Base-by-base conservation (phyloP, 306 rosid species). In the Begonia masoniana region DNA sequence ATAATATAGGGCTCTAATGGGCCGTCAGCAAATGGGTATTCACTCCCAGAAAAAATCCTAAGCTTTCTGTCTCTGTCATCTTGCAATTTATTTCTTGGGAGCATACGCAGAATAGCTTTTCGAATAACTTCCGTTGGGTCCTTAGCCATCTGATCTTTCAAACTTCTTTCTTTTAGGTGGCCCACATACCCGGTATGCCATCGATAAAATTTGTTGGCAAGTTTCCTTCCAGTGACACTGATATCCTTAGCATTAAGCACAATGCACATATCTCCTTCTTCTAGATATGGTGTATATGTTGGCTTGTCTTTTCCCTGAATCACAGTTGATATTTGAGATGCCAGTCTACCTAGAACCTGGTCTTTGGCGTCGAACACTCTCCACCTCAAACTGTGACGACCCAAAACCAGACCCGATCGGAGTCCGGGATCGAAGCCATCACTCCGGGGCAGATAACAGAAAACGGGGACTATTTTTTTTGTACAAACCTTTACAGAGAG, bases 161-260 rank as follows among this genome's bases (percentile, higher is more conserved):
- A 71, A 48, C 59, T 83, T 71, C 97, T 83, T 76, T 83, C 62
- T 83, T 85, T 91, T 62, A 91, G 84, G 65, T 81, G 68, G 54
- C 97, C 97, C 15, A 85, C 66, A 57, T 91, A 91, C 80, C 97
- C 97, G 21, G 96, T 85, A 78, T 91, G 97, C 97, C 97, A 89
- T 60, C 73, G 70, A 77, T 85, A 85, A 67, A 83, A 59, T 78
- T 91, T 91, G 69, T 91, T 64, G 15, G 85, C 85, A 43, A 85
- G 94, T 58, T 91, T 91, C 64, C 94, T 75, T 31, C 97, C 97
- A 2, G 97, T 69, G 72, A 85, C 94, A 62, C 76, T 66, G 50
- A 89, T 54, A 69, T 85, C 97, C 72, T 91, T 82, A 35, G 97
- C 96, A 56, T 91, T 91, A 66, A 85, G 95, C 67, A 91, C 96